Evolutionary conservation across 805 yeast species (phyloP), one percentile per base, ranked within the genome.

Genomic region (Cyberlindnera maclurae): DNA sequence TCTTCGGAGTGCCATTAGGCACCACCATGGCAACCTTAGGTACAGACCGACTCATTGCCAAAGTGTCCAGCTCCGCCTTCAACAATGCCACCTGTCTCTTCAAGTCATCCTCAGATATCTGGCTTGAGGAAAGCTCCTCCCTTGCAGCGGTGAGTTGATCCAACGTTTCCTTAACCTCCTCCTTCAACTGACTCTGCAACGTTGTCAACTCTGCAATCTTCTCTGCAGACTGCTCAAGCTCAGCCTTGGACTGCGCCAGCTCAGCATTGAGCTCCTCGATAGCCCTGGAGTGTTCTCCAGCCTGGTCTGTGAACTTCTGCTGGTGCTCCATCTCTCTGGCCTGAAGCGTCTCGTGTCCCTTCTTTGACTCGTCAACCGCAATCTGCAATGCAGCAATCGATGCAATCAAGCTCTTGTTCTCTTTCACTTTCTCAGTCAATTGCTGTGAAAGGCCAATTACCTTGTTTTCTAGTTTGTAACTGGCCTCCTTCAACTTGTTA

Each of bases 391-490:
- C 53, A 33, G 73, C 71, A 36, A 89, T 74, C 52, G 83, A 82
- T 12, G 64, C 62, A 42, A 75, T 70, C 55, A 90, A 69, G 44
- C 71, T 73, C 65, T 81, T 82, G 62, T 89, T 89, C 50, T 87
- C 96, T 48, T 77, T 84, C 18, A 83, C 80, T 59, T 86, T 84
- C 28, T 78, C 64, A 1, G 95, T 77, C 44, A 90, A 69, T 11
- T 82, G 74, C 55, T 90, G 94, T 4, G 97, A 90, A 50, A 93
- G 75, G 62, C 89, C 95, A 48, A 93, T 88, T n/a, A 94, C 97
- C 70, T 94, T 93, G 63, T 93, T 93, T 62, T 93, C 99, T 54
- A 94, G 73, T 59, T 83, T 78, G 64, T 87, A 93, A 53, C 95
- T 88, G 29, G 86, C 95, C 59, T 90, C 96, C 62, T 86, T 78